A percentile compares a stretch with the other conserved stretches of the same genome.
These are phyloP conservation scores for Rhodocollybia butyracea DNA, from an alignment of 768 basidiomycete species.

Conservation along the genomic window DNA sequence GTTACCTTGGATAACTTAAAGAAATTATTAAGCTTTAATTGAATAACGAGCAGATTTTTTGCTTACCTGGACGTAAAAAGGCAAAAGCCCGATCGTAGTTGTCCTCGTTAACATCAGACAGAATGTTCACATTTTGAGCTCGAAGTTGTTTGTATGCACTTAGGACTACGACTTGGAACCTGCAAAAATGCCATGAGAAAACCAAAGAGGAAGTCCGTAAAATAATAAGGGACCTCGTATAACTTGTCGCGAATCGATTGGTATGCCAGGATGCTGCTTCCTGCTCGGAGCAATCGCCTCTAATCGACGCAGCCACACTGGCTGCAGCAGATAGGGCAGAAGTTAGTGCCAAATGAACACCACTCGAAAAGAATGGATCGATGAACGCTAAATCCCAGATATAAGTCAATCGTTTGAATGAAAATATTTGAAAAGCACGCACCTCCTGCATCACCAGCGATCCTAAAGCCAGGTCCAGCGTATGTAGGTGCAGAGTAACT, in stretches of 20 bases:
- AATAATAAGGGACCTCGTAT: conserved; percentile 42
- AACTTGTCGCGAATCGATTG: conserved; percentile 51
- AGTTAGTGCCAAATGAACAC: conserved; percentile 61
- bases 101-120: conserved; percentile 64
- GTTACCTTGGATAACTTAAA: conserved; percentile 73
- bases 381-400: conserved; percentile 47
- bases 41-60: neutral
- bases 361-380: conserved; percentile 64
- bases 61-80: conserved; percentile 57
- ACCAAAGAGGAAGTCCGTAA: neutral
- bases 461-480: conserved; percentile 51
- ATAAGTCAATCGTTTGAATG: neutral
- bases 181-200: conserved; percentile 15
- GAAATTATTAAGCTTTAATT: neutral
- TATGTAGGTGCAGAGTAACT: conserved; percentile 62
- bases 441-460: conserved; percentile 71
- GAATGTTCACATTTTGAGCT: conserved; percentile 50
- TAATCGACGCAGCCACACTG: conserved; percentile 54
- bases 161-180: conserved; percentile 66
- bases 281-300: conserved; percentile 44
- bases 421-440: conserved; percentile 8
- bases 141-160: conserved; percentile 74
- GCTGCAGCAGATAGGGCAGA: conserved; percentile 58
- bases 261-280: conserved; percentile 55
- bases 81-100: conserved; percentile 70